Percentiles rank a stretch among this genome's conserved stretches.
These are phyloP conservation scores for Komagataella phaffii DNA, from an alignment of 805 yeast genomes.

Conservation along the genomic window DNA sequence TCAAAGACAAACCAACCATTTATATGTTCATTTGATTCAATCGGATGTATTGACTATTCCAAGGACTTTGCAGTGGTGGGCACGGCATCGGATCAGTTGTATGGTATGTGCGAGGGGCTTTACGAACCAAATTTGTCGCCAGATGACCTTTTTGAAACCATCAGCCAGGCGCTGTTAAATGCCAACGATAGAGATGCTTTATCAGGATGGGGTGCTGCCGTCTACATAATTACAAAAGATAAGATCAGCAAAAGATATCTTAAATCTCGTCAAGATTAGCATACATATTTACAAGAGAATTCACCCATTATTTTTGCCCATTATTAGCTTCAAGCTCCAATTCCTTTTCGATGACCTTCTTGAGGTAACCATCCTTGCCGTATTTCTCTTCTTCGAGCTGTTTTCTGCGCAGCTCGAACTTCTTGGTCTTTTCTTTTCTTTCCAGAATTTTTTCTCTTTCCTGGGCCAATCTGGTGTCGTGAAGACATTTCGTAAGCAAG, in stretches of 20 bases:
- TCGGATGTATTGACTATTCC: slow-evolving; percentile 93
- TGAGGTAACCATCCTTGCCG: slow-evolving; percentile 63
- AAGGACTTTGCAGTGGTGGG: slow-evolving; percentile 93
- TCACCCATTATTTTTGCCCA: not conserved
- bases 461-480: slow-evolving; percentile 54
- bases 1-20: slow-evolving; percentile 76
- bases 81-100: slow-evolving; percentile 92
- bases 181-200: slow-evolving; percentile 97
- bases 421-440: slow-evolving; percentile 43
- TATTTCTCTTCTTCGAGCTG: slow-evolving; percentile 61
- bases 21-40: slow-evolving; percentile 89
- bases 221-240: slow-evolving; percentile 83
- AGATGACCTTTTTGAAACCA: slow-evolving; percentile 91
- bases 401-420: slow-evolving; percentile 42
- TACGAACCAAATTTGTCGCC: slow-evolving; percentile 92
- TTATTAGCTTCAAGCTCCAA: slow-evolving; percentile 14
- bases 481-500: slow-evolving; percentile 67
- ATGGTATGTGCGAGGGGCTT: slow-evolving; percentile 96
- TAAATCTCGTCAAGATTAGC: slow-evolving; percentile 89
- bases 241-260: slow-evolving; percentile 77
- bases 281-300: not conserved
- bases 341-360: slow-evolving; percentile 47
- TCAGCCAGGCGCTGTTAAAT: slow-evolving; percentile 82
- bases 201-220: slow-evolving; percentile 98
- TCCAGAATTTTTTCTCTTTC: slow-evolving; percentile 41